Percentiles rank a stretch among this genome's conserved stretches.
Evolutionary conservation across 225 moss, liverwort and hornwort species (phyloP).

Genomic region (Rhytidiadelphus loreus): DNA sequence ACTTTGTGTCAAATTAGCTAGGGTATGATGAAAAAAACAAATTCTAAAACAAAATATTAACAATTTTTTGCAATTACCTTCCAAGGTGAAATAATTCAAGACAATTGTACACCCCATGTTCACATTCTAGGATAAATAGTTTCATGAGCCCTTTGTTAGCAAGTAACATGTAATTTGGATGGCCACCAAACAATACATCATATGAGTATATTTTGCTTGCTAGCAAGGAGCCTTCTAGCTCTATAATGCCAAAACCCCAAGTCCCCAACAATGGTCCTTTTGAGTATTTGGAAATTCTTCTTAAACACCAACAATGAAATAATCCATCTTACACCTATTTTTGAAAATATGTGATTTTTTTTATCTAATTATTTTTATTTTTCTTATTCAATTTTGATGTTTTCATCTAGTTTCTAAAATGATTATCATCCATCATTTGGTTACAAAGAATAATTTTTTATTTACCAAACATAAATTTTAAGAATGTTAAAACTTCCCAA

Average conservation of each 20-base stretch:
- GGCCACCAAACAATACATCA: not conserved
- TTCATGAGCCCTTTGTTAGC: not conserved
- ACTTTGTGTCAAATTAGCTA: not conserved
- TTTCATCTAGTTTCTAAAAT: not conserved
- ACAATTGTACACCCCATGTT: not conserved
- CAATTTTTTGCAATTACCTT: not conserved
- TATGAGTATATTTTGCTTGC: not conserved
- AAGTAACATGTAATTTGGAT: not conserved
- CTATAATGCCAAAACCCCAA: no score
- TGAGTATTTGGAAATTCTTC: not conserved
- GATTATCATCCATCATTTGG: not conserved
- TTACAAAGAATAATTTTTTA: not conserved
- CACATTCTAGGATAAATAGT: not conserved
- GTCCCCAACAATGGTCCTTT: not conserved
- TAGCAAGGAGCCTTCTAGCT: not conserved
- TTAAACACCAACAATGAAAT: not conserved
- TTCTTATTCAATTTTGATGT: no score
- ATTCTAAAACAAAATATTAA: not conserved
- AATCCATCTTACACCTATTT: rapidly evolving
- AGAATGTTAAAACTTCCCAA: not conserved
- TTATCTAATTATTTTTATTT: not conserved
- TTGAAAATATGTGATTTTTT: not conserved
- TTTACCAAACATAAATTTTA: not conserved
- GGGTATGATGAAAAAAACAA: rapidly evolving
- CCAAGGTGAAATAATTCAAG: not conserved